A percentile compares a stretch with the other conserved stretches of the same genome.
These are phyloP conservation scores for Plasmodium berghei DNA, from an alignment of 169 alveolate genomes.

Conservation along the genomic window DNA sequence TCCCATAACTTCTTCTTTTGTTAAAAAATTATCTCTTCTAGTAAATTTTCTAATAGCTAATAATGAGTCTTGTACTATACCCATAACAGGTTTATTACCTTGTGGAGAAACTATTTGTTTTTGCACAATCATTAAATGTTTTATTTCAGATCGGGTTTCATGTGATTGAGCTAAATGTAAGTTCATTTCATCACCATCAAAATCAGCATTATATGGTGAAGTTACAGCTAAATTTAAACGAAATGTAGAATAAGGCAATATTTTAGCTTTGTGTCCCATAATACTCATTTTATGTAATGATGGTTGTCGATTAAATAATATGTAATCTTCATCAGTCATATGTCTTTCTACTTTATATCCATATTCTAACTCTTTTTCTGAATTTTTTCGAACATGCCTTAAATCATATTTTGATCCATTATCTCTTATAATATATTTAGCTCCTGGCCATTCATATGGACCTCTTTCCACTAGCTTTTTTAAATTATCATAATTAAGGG, in stretches of 20 bases:
- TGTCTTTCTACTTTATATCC: conserved; percentile 99
- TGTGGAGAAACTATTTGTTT: conserved; percentile 99
- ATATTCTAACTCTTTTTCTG: conserved; percentile 93
- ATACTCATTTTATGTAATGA: conserved; percentile 99
- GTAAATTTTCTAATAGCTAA: conserved; percentile 96
- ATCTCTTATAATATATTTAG: conserved; percentile 95
- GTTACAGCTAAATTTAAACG: conserved; percentile 99
- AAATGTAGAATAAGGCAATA: conserved; percentile 99
- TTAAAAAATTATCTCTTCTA: conserved; percentile 96
- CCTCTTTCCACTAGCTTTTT: conserved; percentile 95
- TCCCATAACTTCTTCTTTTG: conserved; percentile 94
- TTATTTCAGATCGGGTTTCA: conserved; percentile 98
- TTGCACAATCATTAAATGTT: conserved; percentile 99
- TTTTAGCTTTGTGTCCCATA: conserved; percentile 99
- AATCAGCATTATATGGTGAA: conserved; percentile 99
- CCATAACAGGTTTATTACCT: conserved; percentile 99
- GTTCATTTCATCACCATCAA: conserved; percentile 99
- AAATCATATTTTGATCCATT: conserved; percentile 95
- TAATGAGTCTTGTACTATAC: conserved; percentile 99
- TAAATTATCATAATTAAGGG: conserved; percentile 94
- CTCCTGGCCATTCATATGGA: conserved; percentile 99
- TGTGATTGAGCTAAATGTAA: conserved; percentile 99
- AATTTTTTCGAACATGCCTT: conserved; percentile 87
- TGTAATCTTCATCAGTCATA: conserved; percentile 98
- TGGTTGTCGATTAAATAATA: conserved; percentile 99